phyloP scores from a whole-genome alignment of 2,329 filamentous ascomycete genomes.

The Claviceps fusiformis region DNA sequence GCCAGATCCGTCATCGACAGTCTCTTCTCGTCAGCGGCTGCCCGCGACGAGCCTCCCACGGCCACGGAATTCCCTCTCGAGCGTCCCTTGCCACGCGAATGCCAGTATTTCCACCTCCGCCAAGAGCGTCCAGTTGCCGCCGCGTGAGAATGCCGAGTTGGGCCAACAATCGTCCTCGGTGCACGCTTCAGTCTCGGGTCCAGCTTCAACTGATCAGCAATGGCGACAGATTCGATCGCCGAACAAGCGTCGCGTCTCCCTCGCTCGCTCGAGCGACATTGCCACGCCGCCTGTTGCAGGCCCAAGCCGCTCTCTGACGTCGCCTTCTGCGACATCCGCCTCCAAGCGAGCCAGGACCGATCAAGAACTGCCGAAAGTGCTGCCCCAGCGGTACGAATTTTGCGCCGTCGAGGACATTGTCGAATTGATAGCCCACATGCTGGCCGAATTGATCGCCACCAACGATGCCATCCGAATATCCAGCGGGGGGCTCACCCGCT shows the following conservation, averaged over 20 bases:
- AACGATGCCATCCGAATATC: constrained; percentile 71
- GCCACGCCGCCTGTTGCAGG: not conserved
- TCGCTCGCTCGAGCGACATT: constrained; percentile 1
- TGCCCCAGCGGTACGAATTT: constrained; percentile 67
- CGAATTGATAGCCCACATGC: constrained; percentile 83
- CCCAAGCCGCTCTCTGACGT: not conserved
- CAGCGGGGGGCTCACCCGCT: constrained; percentile 77
- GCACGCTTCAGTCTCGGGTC: not conserved
- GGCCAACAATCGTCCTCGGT: not conserved
- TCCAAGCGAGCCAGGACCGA: constrained; percentile 42
- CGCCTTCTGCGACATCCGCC: constrained; percentile 3
- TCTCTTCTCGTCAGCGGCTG: not conserved
- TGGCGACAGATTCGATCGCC: constrained; percentile 14
- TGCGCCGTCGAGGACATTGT: constrained; percentile 80
- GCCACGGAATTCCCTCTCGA: constrained; percentile 2
- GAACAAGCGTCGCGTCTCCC: constrained; percentile 20
- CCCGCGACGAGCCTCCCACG: constrained; percentile 10
- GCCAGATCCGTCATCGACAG: constrained; percentile 10
- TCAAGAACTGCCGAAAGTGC: constrained; percentile 36
- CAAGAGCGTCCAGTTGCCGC: not conserved
- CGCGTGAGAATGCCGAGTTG: not conserved
- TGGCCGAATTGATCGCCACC: constrained; percentile 83
- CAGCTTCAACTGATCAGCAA: not conserved
- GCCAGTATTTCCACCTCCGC: constrained; percentile 3
- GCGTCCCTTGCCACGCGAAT: constrained; percentile 13